phyloP scores from a whole-genome alignment of 176 grass and related monocot genomes.

The Neostapfia colusana region DNA sequence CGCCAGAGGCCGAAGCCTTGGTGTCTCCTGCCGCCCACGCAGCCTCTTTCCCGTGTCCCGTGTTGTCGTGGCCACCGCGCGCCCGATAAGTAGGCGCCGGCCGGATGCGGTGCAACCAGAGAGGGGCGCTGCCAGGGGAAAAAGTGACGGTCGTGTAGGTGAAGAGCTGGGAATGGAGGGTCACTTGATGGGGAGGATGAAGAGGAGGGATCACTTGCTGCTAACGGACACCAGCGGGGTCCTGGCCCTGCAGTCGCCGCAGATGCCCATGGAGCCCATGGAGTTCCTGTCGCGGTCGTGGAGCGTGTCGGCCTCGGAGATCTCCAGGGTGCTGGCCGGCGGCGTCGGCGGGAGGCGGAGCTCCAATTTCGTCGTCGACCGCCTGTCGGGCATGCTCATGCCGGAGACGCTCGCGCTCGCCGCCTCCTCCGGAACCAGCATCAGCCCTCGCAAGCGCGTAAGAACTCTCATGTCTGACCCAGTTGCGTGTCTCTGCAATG shows the following conservation, averaged over 20 bases:
- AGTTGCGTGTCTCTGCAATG: background rate
- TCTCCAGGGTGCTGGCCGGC: slow-evolving; percentile 52
- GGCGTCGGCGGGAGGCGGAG: slow-evolving; percentile 45
- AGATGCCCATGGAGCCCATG: slow-evolving; percentile 68
- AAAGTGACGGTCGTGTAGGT: background rate
- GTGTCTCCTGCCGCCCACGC: slow-evolving; percentile 53
- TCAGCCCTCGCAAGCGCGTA: slow-evolving; percentile 55
- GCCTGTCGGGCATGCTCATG: slow-evolving; percentile 55
- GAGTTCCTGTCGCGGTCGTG: slow-evolving; percentile 74
- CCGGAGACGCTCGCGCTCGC: slow-evolving; percentile 62
- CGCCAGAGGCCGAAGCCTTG: slow-evolving; percentile 37
- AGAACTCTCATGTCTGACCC: background rate
- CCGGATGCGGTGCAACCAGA: background rate
- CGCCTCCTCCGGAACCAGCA: slow-evolving; percentile 40
- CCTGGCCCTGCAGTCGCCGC: slow-evolving; percentile 32
- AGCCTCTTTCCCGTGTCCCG: slow-evolving; percentile 43
- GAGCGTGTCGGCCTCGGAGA: slow-evolving; percentile 64
- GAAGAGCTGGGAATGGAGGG: slow-evolving; percentile 33
- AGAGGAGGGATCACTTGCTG: slow-evolving; percentile 56
- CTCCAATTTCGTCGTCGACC: slow-evolving; percentile 70
- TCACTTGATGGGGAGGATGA: slow-evolving; percentile 46
- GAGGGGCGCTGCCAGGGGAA: background rate
- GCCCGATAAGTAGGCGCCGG: slow-evolving; percentile 20
- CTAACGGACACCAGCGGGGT: slow-evolving; percentile 37
- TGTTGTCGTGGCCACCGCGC: slow-evolving; percentile 20